Evolutionary conservation across 2,329 filamentous ascomycete genomes (phyloP), one percentile per base, ranked within the genome.

Genomic region (Microsporum ferrugineum): DNA sequence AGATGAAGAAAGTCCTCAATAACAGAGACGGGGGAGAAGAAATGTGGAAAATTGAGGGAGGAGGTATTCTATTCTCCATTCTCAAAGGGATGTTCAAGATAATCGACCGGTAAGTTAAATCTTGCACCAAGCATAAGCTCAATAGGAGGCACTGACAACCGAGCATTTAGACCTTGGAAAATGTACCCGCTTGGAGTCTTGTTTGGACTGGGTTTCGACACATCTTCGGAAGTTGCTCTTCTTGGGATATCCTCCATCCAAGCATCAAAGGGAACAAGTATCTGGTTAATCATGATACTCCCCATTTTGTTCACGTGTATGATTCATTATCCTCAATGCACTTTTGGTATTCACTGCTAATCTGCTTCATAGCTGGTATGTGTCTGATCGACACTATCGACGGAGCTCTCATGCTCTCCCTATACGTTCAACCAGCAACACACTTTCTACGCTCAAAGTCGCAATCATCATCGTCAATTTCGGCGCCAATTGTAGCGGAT

Each of bases 231-330:
- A 72, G 89, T 97, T 68, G 92, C 94, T 0, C 81, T 99, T 5
- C 76, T 99, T 0, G 94, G 92, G 0, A 95, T 97, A 65, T 88
- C 89, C 0, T 91, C 88, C 34, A 85, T 99, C 1, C 88, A 96
- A 68, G 91, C 88, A 0, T 85, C 90, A 0, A 81, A 88, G 63
- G 92, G 92, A 1, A 96, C 91, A 0, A 89, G 86, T 36, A 87
- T 97, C 63, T 99, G 94, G 94, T 77, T 96, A 12, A 97, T 97
- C 63, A 73, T 97, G 36, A 87, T 99, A 58, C 96, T 96, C 62
- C 94, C 94, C 0, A 73, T 92, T 0, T 77, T 97, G 0, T 97
- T 97, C 69, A 96, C 92, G 0, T 83, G 87, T 88, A 73, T 70
- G 78, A 70, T 5, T n/a, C 12, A 47, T 47, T 31, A 14, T 45